phyloP scores from a whole-genome alignment of 208 protist species.

The Trypanosoma scelopori region DNA sequence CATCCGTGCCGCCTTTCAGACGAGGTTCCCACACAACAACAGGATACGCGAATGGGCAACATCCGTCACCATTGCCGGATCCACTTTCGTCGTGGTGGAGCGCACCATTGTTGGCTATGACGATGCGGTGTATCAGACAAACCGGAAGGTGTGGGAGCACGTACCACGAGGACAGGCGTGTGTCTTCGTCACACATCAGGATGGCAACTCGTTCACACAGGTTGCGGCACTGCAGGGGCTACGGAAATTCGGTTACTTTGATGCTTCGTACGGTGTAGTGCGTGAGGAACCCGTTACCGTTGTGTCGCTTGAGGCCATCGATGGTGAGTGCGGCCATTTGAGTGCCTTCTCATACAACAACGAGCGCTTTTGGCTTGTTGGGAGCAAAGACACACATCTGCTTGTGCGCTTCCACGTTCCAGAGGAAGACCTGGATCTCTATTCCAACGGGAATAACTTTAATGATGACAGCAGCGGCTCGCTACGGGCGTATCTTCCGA shows the following conservation, averaged over 20 bases:
- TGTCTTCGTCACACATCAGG: slow-evolving; percentile 43
- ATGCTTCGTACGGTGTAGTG: slow-evolving; percentile 29
- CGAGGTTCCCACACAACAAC: slow-evolving; percentile 54
- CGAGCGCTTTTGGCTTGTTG: slow-evolving; percentile 74
- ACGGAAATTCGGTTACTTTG: slow-evolving; percentile 72
- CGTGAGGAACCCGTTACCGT: slow-evolving; percentile 17
- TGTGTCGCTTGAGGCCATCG: slow-evolving; percentile 60
- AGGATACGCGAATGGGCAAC: slow-evolving; percentile 57
- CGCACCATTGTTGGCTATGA: slow-evolving; percentile 51
- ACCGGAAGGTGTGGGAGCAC: slow-evolving; percentile 78
- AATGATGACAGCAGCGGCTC: neutral
- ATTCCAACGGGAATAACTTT: too few species aligned
- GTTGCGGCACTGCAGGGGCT: slow-evolving; percentile 51
- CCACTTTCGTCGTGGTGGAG: slow-evolving; percentile 60
- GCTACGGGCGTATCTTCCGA: slow-evolving; percentile 28
- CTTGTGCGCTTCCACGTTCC: slow-evolving; percentile 66
- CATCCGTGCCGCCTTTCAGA: slow-evolving; percentile 49
- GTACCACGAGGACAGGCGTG: slow-evolving; percentile 67
- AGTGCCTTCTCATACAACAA: slow-evolving; percentile 43
- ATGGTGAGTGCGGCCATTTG: slow-evolving; percentile 70
- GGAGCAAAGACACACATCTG: slow-evolving; percentile 50
- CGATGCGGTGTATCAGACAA: slow-evolving; percentile 70
- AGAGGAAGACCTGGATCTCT: slow-evolving; percentile 51
- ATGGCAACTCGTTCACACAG: slow-evolving; percentile 10
- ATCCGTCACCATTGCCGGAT: slow-evolving; percentile 37